Evolutionary conservation across 2,329 filamentous ascomycete species (phyloP).

Genomic region (Berkeleyomyces basicola): DNA sequence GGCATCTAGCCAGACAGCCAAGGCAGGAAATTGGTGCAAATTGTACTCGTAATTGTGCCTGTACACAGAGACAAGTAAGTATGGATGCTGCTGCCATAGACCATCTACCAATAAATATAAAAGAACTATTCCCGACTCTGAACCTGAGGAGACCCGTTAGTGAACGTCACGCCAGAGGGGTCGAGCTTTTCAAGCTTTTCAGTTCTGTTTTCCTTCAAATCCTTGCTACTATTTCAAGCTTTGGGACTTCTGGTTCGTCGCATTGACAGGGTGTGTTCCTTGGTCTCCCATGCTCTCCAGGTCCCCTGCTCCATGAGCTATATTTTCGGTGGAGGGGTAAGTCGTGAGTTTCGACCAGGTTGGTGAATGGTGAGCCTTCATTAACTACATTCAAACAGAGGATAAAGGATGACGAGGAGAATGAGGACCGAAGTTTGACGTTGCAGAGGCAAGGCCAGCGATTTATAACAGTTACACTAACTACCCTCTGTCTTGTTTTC

Average conservation of each 20-base stretch:
- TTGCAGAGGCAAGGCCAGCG: no score
- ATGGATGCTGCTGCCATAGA: no score
- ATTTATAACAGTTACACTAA: no score
- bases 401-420: no score
- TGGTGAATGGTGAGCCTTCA: no score
- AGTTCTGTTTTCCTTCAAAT: background rate
- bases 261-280: background rate
- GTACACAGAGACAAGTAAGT: no score
- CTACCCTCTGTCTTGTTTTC: no score
- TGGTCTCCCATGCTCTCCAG: background rate
- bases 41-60: no score
- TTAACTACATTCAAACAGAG: no score
- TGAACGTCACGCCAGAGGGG: background rate
- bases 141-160: background rate
- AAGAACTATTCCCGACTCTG: background rate
- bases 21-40: no score
- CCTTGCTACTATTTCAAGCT: conserved; percentile 1
- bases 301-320: background rate
- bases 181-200: background rate
- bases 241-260: background rate
- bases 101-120: background rate
- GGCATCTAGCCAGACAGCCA: no score
- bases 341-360: background rate
- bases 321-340: background rate
- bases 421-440: no score